Evolutionary conservation across 2,329 filamentous ascomycete species (phyloP).

Genomic region (Fusarium pininemorale): DNA sequence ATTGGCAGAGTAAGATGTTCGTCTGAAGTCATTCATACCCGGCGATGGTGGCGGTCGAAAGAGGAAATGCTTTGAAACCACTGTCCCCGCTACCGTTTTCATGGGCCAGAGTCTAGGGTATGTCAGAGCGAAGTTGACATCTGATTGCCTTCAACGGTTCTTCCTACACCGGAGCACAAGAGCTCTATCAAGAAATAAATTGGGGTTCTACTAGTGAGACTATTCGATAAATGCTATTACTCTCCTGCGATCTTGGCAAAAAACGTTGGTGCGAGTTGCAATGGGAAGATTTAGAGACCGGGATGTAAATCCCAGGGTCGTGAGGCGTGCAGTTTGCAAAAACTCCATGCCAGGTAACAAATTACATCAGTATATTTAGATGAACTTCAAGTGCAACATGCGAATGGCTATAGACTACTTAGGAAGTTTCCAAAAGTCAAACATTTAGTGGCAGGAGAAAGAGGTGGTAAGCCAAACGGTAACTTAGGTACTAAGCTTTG

Average conservation of each 20-base stretch:
- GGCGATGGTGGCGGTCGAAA: not conserved
- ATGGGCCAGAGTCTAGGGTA: not conserved
- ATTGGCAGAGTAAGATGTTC: not conserved
- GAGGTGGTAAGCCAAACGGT: not conserved
- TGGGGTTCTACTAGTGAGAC: not conserved
- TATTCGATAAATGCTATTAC: rapidly evolving
- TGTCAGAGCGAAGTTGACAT: not conserved
- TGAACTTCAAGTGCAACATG: rapidly evolving
- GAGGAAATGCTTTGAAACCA: not conserved
- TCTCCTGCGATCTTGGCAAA: rapidly evolving
- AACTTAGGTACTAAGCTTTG: not conserved
- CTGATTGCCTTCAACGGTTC: not conserved
- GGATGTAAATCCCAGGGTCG: too few species aligned
- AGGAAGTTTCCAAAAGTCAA: rapidly evolving
- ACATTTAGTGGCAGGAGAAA: rapidly evolving
- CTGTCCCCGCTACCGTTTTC: not conserved
- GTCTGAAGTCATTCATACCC: not conserved
- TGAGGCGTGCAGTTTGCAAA: too few species aligned
- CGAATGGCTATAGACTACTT: rapidly evolving
- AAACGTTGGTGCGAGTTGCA: too few species aligned
- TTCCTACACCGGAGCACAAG: not conserved
- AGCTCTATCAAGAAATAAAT: rapidly evolving
- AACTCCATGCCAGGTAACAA: not conserved
- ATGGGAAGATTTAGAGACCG: rapidly evolving
- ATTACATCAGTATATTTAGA: rapidly evolving